Evolutionary conservation across 2,329 filamentous ascomycete species (phyloP), one percentile per base, ranked within the genome.

Genomic region (Neoascochyta sp.): DNA sequence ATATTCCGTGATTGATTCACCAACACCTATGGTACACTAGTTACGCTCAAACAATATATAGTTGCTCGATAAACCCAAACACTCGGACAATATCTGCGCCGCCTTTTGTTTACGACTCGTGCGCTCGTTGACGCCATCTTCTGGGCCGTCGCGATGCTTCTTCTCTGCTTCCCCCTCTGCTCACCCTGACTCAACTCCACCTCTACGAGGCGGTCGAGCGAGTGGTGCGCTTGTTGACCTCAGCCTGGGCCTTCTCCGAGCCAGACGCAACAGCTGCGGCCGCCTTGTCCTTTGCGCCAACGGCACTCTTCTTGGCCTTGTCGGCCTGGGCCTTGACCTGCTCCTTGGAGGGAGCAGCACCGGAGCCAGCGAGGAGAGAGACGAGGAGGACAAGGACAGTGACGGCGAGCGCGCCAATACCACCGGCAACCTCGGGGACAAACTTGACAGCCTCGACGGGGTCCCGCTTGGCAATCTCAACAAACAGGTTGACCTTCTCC

Each of bases 401-500:
- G 34, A 87, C 68, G 24, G 81, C 62, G 44, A 88, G 63, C 47
- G 81, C 84, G 57, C 73, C 83, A 56, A 94, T 70, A 57, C 80
- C 86, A 58, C 80, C 88, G 43, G 88, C 86, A 51, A 94, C 82
- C 70, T 95, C 92, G 47, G 92, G 92, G 45, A 95, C 85, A 53
- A 87, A 85, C 71, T 86, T 86, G 69, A 89, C 71, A 30, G 89
- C 89, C 69, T 88, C 74, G 47, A 95, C 54, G 36, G 89, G 88
- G 67, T 93, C 83, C 54, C 79, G 76, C 73, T 86, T 78, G 63
- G 81, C 85, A 55, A 96, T 81, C 52, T 81, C 81, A 54, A 92
- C 63, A 78, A 98, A 98, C 43, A 93, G 80, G 52, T 93, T 83
- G 41, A 93, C 65, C 80, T 95, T 96, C 81, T 95, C 86, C 69